Evolutionary conservation across 2,329 filamentous ascomycete species (phyloP), one percentile per base, ranked within the genome.

Genomic region (Cucurbitaria berberidis): DNA sequence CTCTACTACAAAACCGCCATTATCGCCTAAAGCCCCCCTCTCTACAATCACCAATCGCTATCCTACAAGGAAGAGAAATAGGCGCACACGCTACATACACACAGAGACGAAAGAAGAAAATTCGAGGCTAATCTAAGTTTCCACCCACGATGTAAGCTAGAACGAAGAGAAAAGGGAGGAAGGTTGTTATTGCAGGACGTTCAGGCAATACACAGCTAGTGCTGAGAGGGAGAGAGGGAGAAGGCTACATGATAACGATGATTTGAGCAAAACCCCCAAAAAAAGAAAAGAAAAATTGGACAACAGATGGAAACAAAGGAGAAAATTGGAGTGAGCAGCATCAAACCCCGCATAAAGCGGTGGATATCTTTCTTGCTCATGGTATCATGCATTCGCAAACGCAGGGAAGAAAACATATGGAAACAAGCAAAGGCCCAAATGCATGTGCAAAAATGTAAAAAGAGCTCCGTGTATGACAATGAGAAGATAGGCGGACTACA

Each of bases 361-460:
- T 27, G 26, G 26, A 27, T 27, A 6, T 27, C 9, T 13, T 30
- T 13, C 15, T 34, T 8, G 41, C 50, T 55, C 61, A 60, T 64
- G 58, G 57, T 62, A 61, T 63, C 58, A 62, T 64, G 59, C 61
- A 63, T 55, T 58, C 48, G 41, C 19, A 50, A 22, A 34, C 45
- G 38, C 26, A 49, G 19, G 29, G 7, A 5, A 35, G 15, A 29
- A 19, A 7, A 22, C 22, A 30, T 34, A 35, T 32, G 18, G 43
- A 34, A 39, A 44, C 15, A 45, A 44, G 24, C n/a, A 41, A 35
- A 21, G 9, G 7, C 13, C 13, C 5, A 24, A n/a, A 22, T 34
- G 30, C 19, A 39, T 24, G 24, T 39, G 36, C 36, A 24, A 24
- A 39, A 39, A 39, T 15, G 21, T 4, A n/a, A 32, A 34, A 24